Conservation (phyloP, 2,329 filamentous ascomycete species). For the Cladosporium cucumerinum region DNA sequence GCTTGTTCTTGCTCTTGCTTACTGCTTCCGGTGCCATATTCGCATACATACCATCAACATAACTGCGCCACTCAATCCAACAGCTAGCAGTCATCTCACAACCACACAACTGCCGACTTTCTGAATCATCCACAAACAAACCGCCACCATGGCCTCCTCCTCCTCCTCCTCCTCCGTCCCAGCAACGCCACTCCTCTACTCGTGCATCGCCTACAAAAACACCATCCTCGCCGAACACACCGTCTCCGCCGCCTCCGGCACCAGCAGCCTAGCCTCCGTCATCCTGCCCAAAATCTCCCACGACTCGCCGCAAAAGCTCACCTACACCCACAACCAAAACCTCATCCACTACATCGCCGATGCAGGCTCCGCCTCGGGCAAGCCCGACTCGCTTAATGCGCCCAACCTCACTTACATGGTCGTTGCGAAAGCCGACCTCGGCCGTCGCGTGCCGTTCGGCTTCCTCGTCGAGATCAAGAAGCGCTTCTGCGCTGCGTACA, state of each 20-base stretch:
- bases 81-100: not conserved
- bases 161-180: constrained; percentile 36
- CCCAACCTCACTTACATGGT: constrained; percentile 90
- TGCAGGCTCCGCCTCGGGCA: constrained; percentile 42
- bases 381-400: constrained; percentile 38
- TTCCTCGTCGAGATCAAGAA: constrained; percentile 89
- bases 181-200: constrained; percentile 43
- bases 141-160: constrained; percentile 35
- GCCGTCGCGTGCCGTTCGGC: constrained; percentile 86
- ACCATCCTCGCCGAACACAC: constrained; percentile 95
- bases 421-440: constrained; percentile 74
- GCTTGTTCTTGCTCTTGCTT: constrained; percentile 5
- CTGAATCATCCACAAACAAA: not conserved
- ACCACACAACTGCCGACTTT: not conserved
- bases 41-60: not conserved
- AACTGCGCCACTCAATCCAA: not conserved
- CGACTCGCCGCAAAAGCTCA: constrained; percentile 75
- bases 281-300: constrained; percentile 95
- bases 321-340: constrained; percentile 78
- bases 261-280: constrained; percentile 82
- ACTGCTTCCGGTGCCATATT: not conserved
- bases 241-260: constrained; percentile 75
- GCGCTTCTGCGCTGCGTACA: constrained; percentile 73
- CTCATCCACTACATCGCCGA: constrained; percentile 96
- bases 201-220: constrained; percentile 88